Evolutionary conservation across 257 asterid species (phyloP).

Genomic region (Linaria vulgaris): DNA sequence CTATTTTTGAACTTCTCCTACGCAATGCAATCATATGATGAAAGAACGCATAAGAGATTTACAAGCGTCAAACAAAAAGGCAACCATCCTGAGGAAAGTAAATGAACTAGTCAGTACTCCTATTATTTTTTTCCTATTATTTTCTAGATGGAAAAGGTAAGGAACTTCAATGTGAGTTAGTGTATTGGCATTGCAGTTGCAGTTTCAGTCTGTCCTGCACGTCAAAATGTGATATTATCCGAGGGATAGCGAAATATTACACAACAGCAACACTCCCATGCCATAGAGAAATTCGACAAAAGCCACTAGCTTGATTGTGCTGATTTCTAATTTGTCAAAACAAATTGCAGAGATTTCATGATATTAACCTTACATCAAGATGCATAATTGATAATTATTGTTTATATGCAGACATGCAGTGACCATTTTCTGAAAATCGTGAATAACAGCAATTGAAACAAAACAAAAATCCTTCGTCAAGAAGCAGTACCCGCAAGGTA

Average conservation of each 20-base stretch:
- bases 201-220: conserved; percentile 10
- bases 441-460: neutral
- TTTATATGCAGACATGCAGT: neutral
- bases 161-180: neutral
- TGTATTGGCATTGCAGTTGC: conserved; percentile 2
- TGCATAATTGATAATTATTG: conserved; percentile 6
- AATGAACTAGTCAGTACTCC: conserved; percentile 2
- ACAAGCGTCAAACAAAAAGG: conserved; percentile 13
- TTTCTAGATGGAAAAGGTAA: no score
- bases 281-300: conserved; percentile 15
- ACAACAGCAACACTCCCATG: conserved; percentile 13
- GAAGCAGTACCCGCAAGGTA: conserved; percentile 66
- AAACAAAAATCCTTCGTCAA: conserved; percentile 14
- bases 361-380: conserved; percentile 5
- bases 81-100: conserved; percentile 16
- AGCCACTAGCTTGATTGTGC: conserved; percentile 3
- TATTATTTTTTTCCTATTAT: neutral
- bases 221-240: conserved; percentile 8
- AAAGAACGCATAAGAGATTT: conserved; percentile 20
- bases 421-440: neutral
- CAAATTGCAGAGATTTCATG: conserved; percentile 12
- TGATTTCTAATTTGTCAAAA: conserved; percentile 7
- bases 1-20: conserved; percentile 93
- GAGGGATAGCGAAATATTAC: conserved; percentile 11
- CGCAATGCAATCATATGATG: conserved; percentile 30